Percentiles rank a stretch among this genome's conserved stretches.
phyloP scores from a whole-genome alignment of 2,329 filamentous ascomycete species.

The Claviceps citrina region DNA sequence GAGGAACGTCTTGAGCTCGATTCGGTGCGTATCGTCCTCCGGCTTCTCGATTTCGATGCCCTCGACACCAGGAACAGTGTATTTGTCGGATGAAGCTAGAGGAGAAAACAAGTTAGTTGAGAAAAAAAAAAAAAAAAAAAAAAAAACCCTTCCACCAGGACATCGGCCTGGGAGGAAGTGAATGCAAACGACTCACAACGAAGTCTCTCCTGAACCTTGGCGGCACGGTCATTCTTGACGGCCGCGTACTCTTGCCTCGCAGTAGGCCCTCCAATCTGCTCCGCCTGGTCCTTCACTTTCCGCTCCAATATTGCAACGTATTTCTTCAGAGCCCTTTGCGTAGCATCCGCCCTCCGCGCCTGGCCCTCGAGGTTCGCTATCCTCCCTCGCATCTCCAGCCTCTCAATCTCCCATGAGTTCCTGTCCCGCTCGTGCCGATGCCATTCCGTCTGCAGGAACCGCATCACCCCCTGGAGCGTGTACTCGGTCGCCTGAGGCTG shows the following conservation, averaged over 20 bases:
- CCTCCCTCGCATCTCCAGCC: constrained; percentile 95
- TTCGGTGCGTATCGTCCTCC: constrained; percentile 35
- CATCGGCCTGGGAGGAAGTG: constrained; percentile 1
- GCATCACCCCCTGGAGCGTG: constrained; percentile 73
- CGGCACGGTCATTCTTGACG: constrained; percentile 35
- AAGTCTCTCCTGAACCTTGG: constrained; percentile 41
- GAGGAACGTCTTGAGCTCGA: constrained; percentile 43
- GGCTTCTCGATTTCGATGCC: constrained; percentile 30
- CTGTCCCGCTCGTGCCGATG: constrained; percentile 94
- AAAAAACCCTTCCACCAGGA: background rate
- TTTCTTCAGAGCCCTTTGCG: constrained; percentile 78
- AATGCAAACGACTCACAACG: constrained; percentile 26
- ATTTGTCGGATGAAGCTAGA: constrained; percentile 28
- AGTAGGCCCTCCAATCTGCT: constrained; percentile 42
- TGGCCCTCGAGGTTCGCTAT: constrained; percentile 92
- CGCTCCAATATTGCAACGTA: constrained; percentile 82
- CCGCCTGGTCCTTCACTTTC: constrained; percentile 70
- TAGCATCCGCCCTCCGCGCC: constrained; percentile 67
- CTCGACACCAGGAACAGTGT: constrained; percentile 28
- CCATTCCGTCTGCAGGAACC: constrained; percentile 98
- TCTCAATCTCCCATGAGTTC: constrained; percentile 97
- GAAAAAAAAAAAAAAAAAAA: background rate
- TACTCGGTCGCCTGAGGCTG: constrained; percentile 46
- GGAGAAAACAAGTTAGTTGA: background rate
- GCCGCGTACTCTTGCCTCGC: constrained; percentile 24